phyloP scores from a whole-genome alignment of 148 eudicot genomes.

The Rhododendron ferrugineum region DNA sequence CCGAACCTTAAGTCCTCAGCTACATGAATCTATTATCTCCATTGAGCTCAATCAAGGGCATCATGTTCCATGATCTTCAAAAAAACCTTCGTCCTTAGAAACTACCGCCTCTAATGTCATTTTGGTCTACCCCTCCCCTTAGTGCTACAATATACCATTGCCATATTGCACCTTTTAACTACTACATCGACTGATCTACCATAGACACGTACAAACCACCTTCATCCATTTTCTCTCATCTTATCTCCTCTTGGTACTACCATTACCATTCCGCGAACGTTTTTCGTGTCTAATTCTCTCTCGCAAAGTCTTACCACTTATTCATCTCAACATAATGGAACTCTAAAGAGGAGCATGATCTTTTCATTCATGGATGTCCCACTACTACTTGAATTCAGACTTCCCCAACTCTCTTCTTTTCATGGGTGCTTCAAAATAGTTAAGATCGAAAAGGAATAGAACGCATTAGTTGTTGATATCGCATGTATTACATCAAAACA shows the following conservation, averaged over 20 bases:
- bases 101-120: background rate
- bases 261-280: background rate
- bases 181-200: background rate
- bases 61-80: background rate
- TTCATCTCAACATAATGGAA: background rate
- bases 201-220: background rate
- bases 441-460: background rate
- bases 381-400: background rate
- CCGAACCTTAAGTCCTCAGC: background rate
- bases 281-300: background rate
- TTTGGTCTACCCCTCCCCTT: background rate
- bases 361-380: background rate
- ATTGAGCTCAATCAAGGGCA: background rate
- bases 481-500: background rate
- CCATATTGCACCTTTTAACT: background rate
- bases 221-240: background rate
- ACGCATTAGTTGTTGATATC: background rate
- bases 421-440: background rate
- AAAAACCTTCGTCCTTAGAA: background rate
- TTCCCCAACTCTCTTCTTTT: background rate
- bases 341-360: background rate
- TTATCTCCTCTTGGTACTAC: background rate
- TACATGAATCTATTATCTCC: background rate
- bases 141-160: background rate
- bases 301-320: background rate